Evolutionary conservation across 805 yeast genomes (phyloP), one percentile per base, ranked within the genome.

Genomic region (Wickerhamiella lipophila): DNA sequence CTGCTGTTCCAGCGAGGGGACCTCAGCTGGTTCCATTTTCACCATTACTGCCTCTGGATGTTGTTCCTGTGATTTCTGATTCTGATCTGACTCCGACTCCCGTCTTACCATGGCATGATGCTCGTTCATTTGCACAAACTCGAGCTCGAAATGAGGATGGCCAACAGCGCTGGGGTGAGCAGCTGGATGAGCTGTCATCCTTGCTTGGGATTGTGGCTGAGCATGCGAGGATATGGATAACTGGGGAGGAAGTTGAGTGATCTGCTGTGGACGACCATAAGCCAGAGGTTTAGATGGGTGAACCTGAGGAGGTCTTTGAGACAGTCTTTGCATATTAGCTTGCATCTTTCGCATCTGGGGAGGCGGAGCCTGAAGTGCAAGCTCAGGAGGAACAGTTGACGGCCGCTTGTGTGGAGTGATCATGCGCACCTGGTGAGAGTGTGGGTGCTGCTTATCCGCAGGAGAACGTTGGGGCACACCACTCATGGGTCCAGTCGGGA

Each of bases 121-220:
- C 38, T 32, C 38, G 15, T 32, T 16, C 38, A 32, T 32, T 32
- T 32, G 38, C 18, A 32, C 38, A 32, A 32, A 32, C 19, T 32
- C 38, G 89, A 59, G 2, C 81, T 81, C 45, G 82, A 87, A 56
- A 74, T 75, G 55, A 89, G 76, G 0, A 96, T 96, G 29, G 72
- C 73, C 44, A 88, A 81, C 32, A 73, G 72, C 42, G 79, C 69
- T 95, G 86, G 62, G 19, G n/a, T 32, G 38, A 32, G 38, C 38
- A n/a, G 21, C 38, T 32, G 38, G 38, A 16, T 32, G 38, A 15
- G 38, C 19, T 16, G 15, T 15, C 38, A 32, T 32, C 6, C 19
- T 32, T 9, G 19, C 38, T 32, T n/a, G 38, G 11, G 19, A 9
- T 32, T n/a, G 38, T 7, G 38, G 18, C n/a, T 32, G 38, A 16